Base-by-base conservation (phyloP, 2,329 filamentous ascomycete species). In the Hypoxylon sp. region DNA sequence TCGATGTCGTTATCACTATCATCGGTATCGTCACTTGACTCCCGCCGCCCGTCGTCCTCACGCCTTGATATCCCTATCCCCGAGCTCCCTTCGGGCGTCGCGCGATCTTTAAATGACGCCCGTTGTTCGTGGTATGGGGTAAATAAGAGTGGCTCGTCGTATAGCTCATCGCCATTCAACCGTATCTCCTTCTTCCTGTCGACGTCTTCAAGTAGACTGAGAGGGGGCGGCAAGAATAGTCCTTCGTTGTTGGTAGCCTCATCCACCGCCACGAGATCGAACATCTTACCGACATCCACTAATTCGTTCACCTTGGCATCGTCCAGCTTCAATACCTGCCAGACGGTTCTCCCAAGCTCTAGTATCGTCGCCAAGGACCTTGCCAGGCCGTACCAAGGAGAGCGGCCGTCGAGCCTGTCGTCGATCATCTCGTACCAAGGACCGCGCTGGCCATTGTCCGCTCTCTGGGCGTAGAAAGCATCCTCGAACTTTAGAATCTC, bases 261-360 rank as follows among this genome's bases (percentile, higher is more conserved):
- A 6, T n/a, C 20, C 43, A 15, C n/a, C 3, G n/a, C 26, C 4
- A 20, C 6, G 3, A 26, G 13, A 17, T 57, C 47, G 13, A 57
- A 30, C 46, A 17, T 30, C 28, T 20, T 44, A 8, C 46, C 50
- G 1, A 59, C 20, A 17, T 4, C n/a, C 13, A 54, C 32, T 13
- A 59, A 22, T 32, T 15, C 10, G 13, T 15, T 13, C 22, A 37
- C 43, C 26, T 34, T 48, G 6, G 7, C 15, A 24, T 49, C 32
- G 32, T 59, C 56, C 10, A 59, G 20, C 13, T 26, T 32, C 11
- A 24, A 59, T 22, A 49, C 22, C 3, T 59, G 49, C 56, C 56
- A 59, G 19, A 54, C 24, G 7, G 56, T 50, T 17, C 32, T 48
- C 26, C 41, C 49, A 32, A 59, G 41, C 34, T 48, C 30, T 2